Percentiles rank a stretch among this genome's conserved stretches.
These are phyloP conservation scores for Solanum commersonii DNA, from an alignment of 257 asterid species.

Conservation along the genomic window DNA sequence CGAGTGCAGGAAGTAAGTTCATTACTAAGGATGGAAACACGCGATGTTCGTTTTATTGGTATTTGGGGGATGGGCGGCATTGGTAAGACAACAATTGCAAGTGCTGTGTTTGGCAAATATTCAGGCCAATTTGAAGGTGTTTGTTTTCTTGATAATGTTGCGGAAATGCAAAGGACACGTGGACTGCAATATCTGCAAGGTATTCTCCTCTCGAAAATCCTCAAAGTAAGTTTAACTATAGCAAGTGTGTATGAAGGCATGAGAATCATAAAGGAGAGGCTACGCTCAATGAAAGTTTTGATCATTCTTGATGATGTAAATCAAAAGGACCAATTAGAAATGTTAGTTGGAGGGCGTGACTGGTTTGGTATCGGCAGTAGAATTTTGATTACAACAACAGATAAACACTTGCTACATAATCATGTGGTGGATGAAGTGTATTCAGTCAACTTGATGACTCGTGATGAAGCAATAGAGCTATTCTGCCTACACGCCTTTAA, in stretches of 20 bases:
- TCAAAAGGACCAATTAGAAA: neutral
- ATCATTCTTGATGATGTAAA: constrained; percentile 10
- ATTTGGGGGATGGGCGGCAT: constrained; percentile 12
- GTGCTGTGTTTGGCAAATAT: neutral
- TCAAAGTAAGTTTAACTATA: neutral
- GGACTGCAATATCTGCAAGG: constrained; percentile 1
- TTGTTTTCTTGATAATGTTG: constrained; percentile 4
- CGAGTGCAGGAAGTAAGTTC: neutral
- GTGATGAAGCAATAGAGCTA: constrained; percentile 3
- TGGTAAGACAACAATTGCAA: constrained; percentile 13
- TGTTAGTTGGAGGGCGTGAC: neutral
- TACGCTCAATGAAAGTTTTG: neutral
- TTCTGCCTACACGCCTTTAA: constrained; percentile 4
- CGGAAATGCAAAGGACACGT: neutral
- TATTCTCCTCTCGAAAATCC: neutral
- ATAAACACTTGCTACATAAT: neutral
- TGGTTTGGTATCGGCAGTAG: constrained; percentile 13
- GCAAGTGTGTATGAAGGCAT: neutral
- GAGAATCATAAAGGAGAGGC: neutral
- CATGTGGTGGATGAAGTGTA: neutral
- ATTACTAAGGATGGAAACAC: neutral
- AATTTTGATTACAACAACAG: constrained; percentile 8
- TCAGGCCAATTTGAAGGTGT: neutral
- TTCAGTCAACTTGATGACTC: neutral
- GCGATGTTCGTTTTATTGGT: constrained; percentile 1